phyloP scores from a whole-genome alignment of 139 green algal species.

The Chlamydomonas eustigma region DNA sequence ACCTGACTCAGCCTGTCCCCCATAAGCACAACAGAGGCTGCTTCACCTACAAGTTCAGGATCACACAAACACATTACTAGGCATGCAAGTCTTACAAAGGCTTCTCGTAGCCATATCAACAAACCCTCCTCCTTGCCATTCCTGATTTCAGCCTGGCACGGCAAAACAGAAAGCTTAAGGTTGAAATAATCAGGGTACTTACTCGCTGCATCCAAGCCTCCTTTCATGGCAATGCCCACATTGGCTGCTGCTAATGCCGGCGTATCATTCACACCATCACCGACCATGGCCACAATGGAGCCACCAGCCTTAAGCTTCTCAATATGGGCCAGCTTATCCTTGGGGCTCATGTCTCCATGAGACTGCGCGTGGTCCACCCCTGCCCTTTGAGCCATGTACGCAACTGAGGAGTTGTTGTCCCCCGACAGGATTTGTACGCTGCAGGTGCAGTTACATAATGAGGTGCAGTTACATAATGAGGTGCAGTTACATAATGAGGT shows the following conservation, averaged over 20 bases:
- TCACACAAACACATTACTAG: too few relatives aligned
- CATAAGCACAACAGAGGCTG: slow-evolving; percentile 86
- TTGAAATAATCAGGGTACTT: slow-evolving; percentile 16
- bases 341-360: slow-evolving; percentile 26
- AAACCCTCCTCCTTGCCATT: too few relatives aligned
- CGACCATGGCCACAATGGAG: slow-evolving; percentile 86
- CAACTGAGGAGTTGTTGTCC: slow-evolving; percentile 54
- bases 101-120: too few relatives aligned
- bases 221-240: slow-evolving; percentile 74
- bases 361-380: slow-evolving; percentile 37
- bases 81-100: too few relatives aligned
- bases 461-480: too few relatives aligned
- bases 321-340: slow-evolving; percentile 50
- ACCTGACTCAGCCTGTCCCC: slow-evolving; percentile 77
- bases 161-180: too few relatives aligned
- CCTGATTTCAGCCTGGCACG: too few relatives aligned
- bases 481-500: too few relatives aligned
- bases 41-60: slow-evolving; percentile 51
- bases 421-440: slow-evolving; percentile 68
- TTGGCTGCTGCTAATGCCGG: slow-evolving; percentile 75
- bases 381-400: slow-evolving; percentile 40
- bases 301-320: slow-evolving; percentile 19
- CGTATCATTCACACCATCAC: slow-evolving; percentile 96
- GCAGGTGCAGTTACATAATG: background rate
- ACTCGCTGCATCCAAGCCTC: slow-evolving; percentile 62